Evolutionary conservation across 2,329 filamentous ascomycete genomes (phyloP).

Genomic region (Calonectria pseudoturangicola): DNA sequence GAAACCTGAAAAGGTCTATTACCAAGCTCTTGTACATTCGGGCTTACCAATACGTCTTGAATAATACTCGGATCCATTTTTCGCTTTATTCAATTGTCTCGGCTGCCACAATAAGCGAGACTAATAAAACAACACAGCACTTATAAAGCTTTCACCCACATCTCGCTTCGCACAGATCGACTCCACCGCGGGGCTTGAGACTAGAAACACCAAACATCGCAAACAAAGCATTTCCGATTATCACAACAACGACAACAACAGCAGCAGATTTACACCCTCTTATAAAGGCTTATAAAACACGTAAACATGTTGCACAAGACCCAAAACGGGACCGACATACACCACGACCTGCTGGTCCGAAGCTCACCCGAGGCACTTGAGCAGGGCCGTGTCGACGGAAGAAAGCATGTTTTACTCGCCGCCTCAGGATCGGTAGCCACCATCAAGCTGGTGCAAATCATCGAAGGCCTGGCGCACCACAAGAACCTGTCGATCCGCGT

Average conservation of each 20-base stretch:
- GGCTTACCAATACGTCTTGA: conserved; percentile 20
- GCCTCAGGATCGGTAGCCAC: conserved; percentile 82
- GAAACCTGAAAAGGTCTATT: conserved; percentile 27
- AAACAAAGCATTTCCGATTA: conserved; percentile 14
- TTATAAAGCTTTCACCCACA: conserved; percentile 17
- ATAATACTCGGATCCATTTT: background rate
- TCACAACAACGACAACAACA: conserved; percentile 1
- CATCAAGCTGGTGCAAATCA: conserved; percentile 86
- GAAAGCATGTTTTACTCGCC: conserved; percentile 65
- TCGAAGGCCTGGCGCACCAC: conserved; percentile 72
- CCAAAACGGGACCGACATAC: conserved; percentile 49
- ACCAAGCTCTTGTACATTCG: conserved; percentile 26
- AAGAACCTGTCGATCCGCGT: conserved; percentile 86
- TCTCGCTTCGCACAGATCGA: conserved; percentile 14
- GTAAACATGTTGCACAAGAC: conserved; percentile 50
- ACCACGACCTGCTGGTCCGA: conserved; percentile 49
- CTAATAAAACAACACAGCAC: background rate
- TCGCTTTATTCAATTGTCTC: conserved; percentile 8
- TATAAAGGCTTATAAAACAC: background rate
- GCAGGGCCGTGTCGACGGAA: conserved; percentile 60
- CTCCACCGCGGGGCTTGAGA: conserved; percentile 30
- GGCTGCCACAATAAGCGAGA: background rate
- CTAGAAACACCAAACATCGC: background rate
- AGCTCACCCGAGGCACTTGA: conserved; percentile 59
- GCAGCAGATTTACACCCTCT: background rate